Evolutionary conservation across 2,329 filamentous ascomycete species (phyloP), one percentile per base, ranked within the genome.

Genomic region (Setomelanomma holmii): DNA sequence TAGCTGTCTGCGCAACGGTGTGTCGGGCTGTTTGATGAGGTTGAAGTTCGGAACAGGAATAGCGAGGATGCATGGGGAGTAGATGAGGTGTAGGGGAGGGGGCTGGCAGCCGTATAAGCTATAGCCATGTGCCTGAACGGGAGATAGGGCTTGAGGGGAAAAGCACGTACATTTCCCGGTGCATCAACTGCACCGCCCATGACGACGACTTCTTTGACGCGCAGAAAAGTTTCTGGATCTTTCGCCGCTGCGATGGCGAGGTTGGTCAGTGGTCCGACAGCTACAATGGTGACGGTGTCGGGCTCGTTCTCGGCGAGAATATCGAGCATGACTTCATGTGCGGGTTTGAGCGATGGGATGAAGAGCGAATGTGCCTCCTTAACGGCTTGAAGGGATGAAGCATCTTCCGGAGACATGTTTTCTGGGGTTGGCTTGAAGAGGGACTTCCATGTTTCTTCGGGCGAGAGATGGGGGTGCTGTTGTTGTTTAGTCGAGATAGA

Each of bases 191-290:
- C 88, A 53, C 95, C 95, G 53, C 93, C 95, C 95, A 99, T 99
- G 40, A 97, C 90, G 4, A 96, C 88, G 3, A 99, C 84, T 75
- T 98, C 92, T 74, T 96, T 96, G 42, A 87, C 90, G 38, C 87
- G 86, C 49, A 99, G 81, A 74, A 99, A 97, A 0, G 92, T 88
- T 74, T 93, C 91, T 0, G 93, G 88, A 63, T 98, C 93, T 67
- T 91, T 86, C 12, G 91, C 87, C 2, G 95, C 93, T 3, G 95
- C 95, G 21, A 96, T 76, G 1, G 95, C 95, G 23, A 96, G 79
- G 71, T 96, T 99, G n/a, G 95, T 98, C 63, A 98, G 79, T 1
- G 95, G 95, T 0, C 95, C 95, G 42, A 98, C 82, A 20, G 90
- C 90, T 33, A 96, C 86, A 69, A 99, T 90, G n/a, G 89, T 93